phyloP scores from a whole-genome alignment of 495 filamentous ascomycete genomes.

The Pseudotulostoma volvatum region DNA sequence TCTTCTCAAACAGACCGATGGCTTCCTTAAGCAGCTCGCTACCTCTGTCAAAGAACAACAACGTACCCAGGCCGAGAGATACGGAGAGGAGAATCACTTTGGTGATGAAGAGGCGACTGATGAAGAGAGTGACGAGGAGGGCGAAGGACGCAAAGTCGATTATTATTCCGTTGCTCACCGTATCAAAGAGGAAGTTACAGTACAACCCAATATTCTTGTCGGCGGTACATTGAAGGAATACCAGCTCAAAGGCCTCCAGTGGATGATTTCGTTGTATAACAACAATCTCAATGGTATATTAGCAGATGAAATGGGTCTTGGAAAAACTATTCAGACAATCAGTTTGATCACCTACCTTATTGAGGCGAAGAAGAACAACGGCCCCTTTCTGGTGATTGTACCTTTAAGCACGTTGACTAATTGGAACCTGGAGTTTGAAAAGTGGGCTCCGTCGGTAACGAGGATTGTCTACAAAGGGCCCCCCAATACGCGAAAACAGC shows the following conservation, averaged over 20 bases:
- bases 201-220: conserved; percentile 69
- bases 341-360: conserved; percentile 94
- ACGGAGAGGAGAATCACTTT: conserved; percentile 44
- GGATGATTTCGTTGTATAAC: conserved; percentile 99
- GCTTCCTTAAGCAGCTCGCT: conserved; percentile 89
- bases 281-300: conserved; percentile 98
- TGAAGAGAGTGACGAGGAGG: conserved; percentile 53
- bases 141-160: conserved; percentile 61
- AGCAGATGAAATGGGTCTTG: conserved; percentile 98
- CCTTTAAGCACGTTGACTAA: conserved; percentile 93
- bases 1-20: conserved; percentile 86
- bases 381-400: conserved; percentile 92
- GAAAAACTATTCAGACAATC: conserved; percentile 98
- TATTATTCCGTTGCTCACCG: conserved; percentile 97
- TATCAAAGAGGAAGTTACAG: conserved; percentile 74
- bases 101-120: conserved; percentile 48
- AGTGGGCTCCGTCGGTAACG: conserved; percentile 80
- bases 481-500: conserved; percentile 71
- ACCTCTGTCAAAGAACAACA: conserved; percentile 86
- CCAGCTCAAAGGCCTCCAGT: conserved; percentile 93
- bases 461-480: conserved; percentile 95
- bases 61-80: conserved; percentile 59
- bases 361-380: conserved; percentile 82
- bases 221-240: conserved; percentile 93
- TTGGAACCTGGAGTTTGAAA: conserved; percentile 97